Conservation (phyloP, 1,284 basidiomycete genomes). For the Cutaneotrichosporon dermatis region DNA sequence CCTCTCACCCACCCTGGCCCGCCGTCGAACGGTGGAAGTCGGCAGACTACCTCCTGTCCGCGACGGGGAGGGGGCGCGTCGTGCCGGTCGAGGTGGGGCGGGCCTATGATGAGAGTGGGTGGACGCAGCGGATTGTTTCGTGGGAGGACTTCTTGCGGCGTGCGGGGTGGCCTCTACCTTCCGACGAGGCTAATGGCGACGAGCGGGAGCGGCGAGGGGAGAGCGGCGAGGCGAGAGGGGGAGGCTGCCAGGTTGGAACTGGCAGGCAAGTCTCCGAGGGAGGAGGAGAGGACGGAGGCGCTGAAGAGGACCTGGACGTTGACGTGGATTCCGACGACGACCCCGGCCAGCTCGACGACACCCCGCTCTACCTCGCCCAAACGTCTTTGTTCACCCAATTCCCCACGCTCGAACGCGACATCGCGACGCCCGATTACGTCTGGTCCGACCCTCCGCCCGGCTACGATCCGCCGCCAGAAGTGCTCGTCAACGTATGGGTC, state of each 20-base stretch:
- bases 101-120: constrained; percentile 74
- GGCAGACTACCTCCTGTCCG: constrained; percentile 60
- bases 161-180: constrained; percentile 54
- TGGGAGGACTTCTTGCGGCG: constrained; percentile 70
- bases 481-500: constrained; percentile 82
- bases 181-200: too few species aligned
- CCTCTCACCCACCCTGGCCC: constrained; percentile 64
- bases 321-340: too few species aligned
- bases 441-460: constrained; percentile 55
- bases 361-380: constrained; percentile 79
- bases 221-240: too few species aligned
- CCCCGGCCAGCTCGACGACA: constrained; percentile 4
- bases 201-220: too few species aligned
- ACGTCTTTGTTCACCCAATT: constrained; percentile 82
- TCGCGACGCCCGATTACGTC: constrained; percentile 79
- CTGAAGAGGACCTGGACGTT: too few species aligned
- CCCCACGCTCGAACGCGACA: constrained; percentile 67
- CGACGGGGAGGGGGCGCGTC: constrained; percentile 70
- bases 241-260: too few species aligned
- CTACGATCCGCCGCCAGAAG: constrained; percentile 60
- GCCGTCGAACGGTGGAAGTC: constrained; percentile 60
- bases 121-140: constrained; percentile 73
- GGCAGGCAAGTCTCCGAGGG: too few species aligned
- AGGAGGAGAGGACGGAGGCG: too few species aligned
- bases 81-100: constrained; percentile 87